Conservation (phyloP, 2,329 filamentous ascomycete genomes). For the Colletotrichum somersetense region DNA sequence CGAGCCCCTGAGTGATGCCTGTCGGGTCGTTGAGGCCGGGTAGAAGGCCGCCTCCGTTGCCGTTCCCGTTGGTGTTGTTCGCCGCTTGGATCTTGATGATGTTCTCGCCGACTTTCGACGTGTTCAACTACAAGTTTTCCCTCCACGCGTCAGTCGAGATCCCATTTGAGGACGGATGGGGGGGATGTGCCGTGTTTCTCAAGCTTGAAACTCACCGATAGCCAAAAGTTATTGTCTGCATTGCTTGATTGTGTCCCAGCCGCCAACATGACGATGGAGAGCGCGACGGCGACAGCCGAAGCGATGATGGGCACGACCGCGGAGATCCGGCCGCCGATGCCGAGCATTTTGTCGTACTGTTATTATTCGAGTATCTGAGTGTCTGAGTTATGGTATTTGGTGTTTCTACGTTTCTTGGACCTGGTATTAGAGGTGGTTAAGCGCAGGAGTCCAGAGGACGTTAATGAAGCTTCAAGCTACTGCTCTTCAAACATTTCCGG, state of each 20-base stretch:
- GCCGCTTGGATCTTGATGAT: conserved; percentile 40
- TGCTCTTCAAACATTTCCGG: background rate
- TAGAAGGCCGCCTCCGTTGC: conserved; percentile 19
- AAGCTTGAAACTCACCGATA: conserved; percentile 19
- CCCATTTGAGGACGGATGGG: background rate
- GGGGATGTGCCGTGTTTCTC: rapidly evolving
- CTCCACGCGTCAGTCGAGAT: background rate
- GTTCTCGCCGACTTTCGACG: conserved; percentile 41
- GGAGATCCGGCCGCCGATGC: conserved; percentile 35
- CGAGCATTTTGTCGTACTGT: conserved; percentile 18
- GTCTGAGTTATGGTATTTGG: background rate
- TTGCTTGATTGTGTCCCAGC: conserved; percentile 31
- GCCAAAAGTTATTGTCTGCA: conserved; percentile 34
- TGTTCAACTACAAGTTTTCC: conserved; percentile 37
- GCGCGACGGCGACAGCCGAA: conserved; percentile 53
- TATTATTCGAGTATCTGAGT: background rate
- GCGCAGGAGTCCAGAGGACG: background rate
- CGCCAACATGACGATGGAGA: conserved; percentile 39
- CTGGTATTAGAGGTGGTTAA: background rate
- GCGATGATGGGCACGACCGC: conserved; percentile 35
- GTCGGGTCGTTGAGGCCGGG: conserved; percentile 27
- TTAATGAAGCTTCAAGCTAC: background rate
- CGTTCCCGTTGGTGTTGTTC: conserved; percentile 21
- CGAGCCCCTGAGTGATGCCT: conserved; percentile 36
- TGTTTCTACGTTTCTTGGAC: background rate